Percentiles rank a stretch among this genome's conserved stretches.
Evolutionary conservation across 352 stramenopile species (phyloP).

Genomic region (Phytophthora sojae): DNA sequence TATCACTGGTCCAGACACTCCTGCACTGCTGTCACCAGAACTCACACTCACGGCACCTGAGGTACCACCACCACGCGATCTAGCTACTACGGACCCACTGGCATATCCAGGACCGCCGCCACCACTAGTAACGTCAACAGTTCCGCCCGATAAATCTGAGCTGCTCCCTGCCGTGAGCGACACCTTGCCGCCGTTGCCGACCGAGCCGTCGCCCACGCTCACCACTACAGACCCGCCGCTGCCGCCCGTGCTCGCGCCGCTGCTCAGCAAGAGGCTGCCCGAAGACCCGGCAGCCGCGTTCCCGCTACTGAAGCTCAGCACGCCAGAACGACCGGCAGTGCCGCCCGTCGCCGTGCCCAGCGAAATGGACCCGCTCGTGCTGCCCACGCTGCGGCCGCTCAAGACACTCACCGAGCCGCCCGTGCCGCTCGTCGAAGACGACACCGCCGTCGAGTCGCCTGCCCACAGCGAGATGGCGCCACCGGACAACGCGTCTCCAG

Average conservation of each 20-base stretch:
- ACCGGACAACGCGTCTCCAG: constrained; percentile 7
- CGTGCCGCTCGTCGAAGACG: constrained; percentile 5
- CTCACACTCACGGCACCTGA: constrained; percentile 18
- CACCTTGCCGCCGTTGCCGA: constrained; percentile 13
- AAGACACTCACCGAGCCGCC: constrained; percentile 15
- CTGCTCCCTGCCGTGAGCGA: constrained; percentile 13
- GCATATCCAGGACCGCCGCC: constrained; percentile 4
- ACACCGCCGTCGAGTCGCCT: constrained; percentile 20
- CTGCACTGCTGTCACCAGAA: constrained; percentile 30
- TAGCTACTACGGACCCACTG: constrained; percentile 29
- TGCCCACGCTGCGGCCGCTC: constrained; percentile 24
- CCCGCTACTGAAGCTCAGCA: constrained; percentile 11
- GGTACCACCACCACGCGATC: constrained; percentile 32
- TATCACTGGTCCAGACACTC: constrained; percentile 14
- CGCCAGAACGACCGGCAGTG: constrained; percentile 11
- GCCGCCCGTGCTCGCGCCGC: constrained; percentile 9
- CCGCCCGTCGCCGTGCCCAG: constrained; percentile 13
- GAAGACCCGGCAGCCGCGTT: constrained; percentile 12
- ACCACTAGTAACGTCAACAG: constrained; percentile 34
- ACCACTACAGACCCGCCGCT: constrained; percentile 11
- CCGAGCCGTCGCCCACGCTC: constrained; percentile 13
- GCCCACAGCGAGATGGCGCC: constrained; percentile 16
- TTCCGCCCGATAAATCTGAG: constrained; percentile 25
- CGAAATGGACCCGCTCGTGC: constrained; percentile 24
- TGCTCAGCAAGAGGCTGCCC: constrained; percentile 14